Conservation (phyloP, 169 alveolate species). For the Toxoplasma gondii region DNA sequence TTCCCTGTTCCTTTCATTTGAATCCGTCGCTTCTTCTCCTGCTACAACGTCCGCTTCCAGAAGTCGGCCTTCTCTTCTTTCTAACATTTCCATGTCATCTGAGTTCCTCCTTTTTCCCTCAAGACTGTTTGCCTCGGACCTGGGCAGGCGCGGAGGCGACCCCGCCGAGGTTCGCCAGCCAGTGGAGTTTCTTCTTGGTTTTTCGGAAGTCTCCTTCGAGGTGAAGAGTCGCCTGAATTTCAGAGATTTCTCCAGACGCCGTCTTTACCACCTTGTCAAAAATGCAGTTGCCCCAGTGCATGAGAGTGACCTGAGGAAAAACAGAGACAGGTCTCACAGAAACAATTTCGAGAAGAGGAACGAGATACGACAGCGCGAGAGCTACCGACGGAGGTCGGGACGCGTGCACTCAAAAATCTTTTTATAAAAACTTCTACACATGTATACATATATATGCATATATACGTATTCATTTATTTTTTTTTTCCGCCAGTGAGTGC, state of each 20-base stretch:
- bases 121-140: neutral
- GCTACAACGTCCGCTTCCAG: too few relatives aligned
- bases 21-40: too few relatives aligned
- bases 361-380: too few relatives aligned
- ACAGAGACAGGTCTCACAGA: neutral
- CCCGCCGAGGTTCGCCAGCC: conserved; percentile 84
- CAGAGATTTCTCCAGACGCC: conserved; percentile 72
- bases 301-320: conserved; percentile 86
- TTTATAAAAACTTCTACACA: too few relatives aligned
- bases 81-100: too few relatives aligned
- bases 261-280: conserved; percentile 80
- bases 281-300: conserved; percentile 96
- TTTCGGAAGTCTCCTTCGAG: conserved; percentile 84
- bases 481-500: too few relatives aligned
- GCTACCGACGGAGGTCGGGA: too few relatives aligned
- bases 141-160: conserved; percentile 28
- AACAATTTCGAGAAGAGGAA: too few relatives aligned
- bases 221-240: conserved; percentile 82
- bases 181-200: conserved; percentile 94
- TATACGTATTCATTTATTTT: neutral
- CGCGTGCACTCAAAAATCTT: too few relatives aligned
- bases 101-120: too few relatives aligned
- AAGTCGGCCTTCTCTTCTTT: too few relatives aligned
- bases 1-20: too few relatives aligned
- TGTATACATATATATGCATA: neutral